Base-by-base conservation (phyloP, 2,329 filamentous ascomycete genomes). In the Diaporthe citriasiana region DNA sequence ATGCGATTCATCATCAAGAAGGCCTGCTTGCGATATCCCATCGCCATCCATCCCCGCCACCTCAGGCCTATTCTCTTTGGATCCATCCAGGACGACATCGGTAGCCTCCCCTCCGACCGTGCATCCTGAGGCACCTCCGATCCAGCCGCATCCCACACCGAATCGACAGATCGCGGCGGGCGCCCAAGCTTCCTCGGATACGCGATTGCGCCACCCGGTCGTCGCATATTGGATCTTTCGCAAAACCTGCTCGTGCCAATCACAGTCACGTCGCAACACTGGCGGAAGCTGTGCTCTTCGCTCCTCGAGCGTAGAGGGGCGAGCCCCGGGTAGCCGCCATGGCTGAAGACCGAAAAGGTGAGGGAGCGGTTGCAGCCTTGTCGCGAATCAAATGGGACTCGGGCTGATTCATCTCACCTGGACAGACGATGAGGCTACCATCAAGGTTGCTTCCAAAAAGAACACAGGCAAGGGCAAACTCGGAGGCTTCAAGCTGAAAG, bases 361-460 rank as follows among this genome's bases (percentile, higher is more conserved):
- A 76, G 74, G 25, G 66, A 74, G 70, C 22, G 42, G 8, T 30
- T 13, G n/a, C 30, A 10, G 53, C 71, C 35, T 19, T 38, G 51
- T 60, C 38, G 74, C 45, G 51, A 50, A n/a, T 33, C 33, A 25
- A 25, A 69, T 22, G 40, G 51, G 25, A 51, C 22, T 56, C 17
- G 35, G 50, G 56, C 72, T 75, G 47, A 75, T 59, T 4, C 47
- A 27, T 69, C 6, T 45, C 6, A 27, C 17, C 30, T 40, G 27
- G 50, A 40, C 79, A 83, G 88, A 87, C 75, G 89, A 90, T 57
- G 89, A 91, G 78, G 86, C 86, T 75, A 91, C 89, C 35, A 91
- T 91, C 81, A 92, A 91, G 81, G 90, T 91, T 77, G 87, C 89
- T 72, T 88, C 89, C 4, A 91, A 90, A 79, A 89, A 88, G 76